Evolutionary conservation across 257 asterid species (phyloP), one percentile per base, ranked within the genome.

Genomic region (Gynochthodes officinalis): DNA sequence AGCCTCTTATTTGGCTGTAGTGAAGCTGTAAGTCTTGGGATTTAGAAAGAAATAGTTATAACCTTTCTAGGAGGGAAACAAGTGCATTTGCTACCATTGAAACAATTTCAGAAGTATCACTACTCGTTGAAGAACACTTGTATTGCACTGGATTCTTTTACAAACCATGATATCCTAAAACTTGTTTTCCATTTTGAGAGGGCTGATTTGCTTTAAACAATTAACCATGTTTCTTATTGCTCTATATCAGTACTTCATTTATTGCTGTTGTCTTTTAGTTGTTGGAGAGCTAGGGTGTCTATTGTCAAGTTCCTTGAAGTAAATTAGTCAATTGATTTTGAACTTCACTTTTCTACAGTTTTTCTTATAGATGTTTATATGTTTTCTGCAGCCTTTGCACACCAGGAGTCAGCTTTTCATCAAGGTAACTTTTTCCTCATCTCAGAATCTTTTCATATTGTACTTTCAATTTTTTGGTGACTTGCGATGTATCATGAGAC

Each of bases 1-100:
- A 84, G 87, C 85, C 95, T 95, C 73, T 80, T 95, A 43, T 80
- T 95, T 79, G 95, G 96, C 43, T 91, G 99, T 76, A 78, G 84
- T 49, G 92, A 91, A 82, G 96, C 99, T 81, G 99, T 95, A 83
- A 90, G 99, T 80, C 68, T 67, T 48, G 25, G 46, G 42, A 69
- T 43, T 19, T 8, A 62, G 5, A 28, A 58, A 58, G 7, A 33
- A 62, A 10, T 28, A 48, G 21, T 23, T 9, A 68, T 50, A 25
- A 39, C 49, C 46, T 48, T 67, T 30, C 11, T n/a, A 46, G 25
- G 23, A 37, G 25, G 25, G 57, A 5, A 4, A 50, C n/a, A 50
- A 35, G 61, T 67, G 19, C 8, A 9, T 48, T 50, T 37, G 9
- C 5, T 35, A 32, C 35, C 16, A 2, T 50, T 7, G 15, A 10